Base-by-base conservation (phyloP, 2,329 filamentous ascomycete genomes). In the Aspergillus ibericus region DNA sequence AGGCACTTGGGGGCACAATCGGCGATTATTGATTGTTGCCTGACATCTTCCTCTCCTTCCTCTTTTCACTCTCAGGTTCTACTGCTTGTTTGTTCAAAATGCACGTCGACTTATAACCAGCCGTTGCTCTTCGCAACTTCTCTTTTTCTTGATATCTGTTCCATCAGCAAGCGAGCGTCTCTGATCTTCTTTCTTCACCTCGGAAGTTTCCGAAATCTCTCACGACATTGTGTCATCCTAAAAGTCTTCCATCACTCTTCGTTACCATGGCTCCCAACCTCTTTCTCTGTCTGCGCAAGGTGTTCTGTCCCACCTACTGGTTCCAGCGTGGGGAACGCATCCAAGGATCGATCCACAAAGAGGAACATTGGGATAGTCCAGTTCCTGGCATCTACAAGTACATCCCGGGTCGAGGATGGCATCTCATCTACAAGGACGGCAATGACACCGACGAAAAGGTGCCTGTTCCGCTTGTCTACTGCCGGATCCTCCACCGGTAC, bases 221-320 rank as follows among this genome's bases (percentile, higher is more conserved):
- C 42, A 20, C 42, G 32, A 46, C 49, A 36, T 34, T 15, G 46
- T 50, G 18, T 50, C 36, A 44, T 44, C 55, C 36, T 46, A 42
- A 53, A 27, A 48, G 44, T 49, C 29, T 36, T 46, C 40, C 22
- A 51, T 56, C 46, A 52, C 46, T 53, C 38, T 46, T 47, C 38
- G 18, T 56, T 38, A 63, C 56, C 59, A 82, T 82, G 80, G 77
- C 80, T 42, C 80, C 80, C 61, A 82, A 82, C 65, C 76, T 81
- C 50, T 80, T 81, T 56, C 66, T 82, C 66, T 80, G 78, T 52
- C 74, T 79, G n/a, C 79, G 80, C 56, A 77, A 74, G 53, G 69
- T 79, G 46, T 79, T 81, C 68, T 78, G 76, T 55, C 80, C 80
- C 6, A 70, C 74, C 59, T 80, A 81, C 72, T 82, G 80, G 80